phyloP scores from a whole-genome alignment of 2,329 filamentous ascomycete species.

The Penicillium sp. region DNA sequence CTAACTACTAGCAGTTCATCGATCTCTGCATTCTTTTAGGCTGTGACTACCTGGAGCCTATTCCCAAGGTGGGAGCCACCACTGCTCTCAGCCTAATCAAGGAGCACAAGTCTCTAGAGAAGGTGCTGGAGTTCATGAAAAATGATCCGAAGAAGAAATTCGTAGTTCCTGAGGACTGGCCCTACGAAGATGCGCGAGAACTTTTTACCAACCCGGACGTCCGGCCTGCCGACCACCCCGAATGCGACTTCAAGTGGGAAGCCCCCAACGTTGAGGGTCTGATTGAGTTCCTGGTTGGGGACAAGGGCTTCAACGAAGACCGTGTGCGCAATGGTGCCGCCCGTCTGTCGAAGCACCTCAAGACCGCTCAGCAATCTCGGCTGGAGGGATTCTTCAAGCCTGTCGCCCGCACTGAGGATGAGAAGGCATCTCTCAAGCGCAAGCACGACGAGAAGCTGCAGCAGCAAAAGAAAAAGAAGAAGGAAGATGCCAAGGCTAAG shows the following conservation, averaged over 20 bases:
- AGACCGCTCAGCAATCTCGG: conserved; percentile 79
- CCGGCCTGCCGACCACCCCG: conserved; percentile 66
- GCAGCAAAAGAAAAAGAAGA: conserved; percentile 89
- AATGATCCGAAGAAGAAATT: conserved; percentile 71
- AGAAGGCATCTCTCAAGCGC: conserved; percentile 77
- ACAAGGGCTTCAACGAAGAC: conserved; percentile 96
- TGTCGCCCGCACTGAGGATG: conserved; percentile 73
- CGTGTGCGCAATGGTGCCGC: conserved; percentile 71
- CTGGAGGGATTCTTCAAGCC: conserved; percentile 97
- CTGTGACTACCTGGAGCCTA: conserved; percentile 93
- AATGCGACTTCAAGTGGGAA: conserved; percentile 98
- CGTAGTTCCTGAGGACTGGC: conserved; percentile 89
- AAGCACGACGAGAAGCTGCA: conserved; percentile 89
- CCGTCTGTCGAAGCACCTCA: conserved; percentile 78
- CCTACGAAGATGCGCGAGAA: conserved; percentile 79
- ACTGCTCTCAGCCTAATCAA: conserved; percentile 91
- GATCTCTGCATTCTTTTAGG: conserved; percentile 95
- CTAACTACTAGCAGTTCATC: conserved; percentile 60
- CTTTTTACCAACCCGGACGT: conserved; percentile 91
- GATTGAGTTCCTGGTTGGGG: conserved; percentile 77
- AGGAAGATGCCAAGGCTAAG: conserved; percentile 92
- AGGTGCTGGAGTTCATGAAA: conserved; percentile 71
- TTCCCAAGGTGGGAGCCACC: conserved; percentile 85
- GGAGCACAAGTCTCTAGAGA: conserved; percentile 79
- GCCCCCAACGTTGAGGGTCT: conserved; percentile 83